phyloP scores from a whole-genome alignment of 345 rosid genomes.

The Boechera retrofracta region DNA sequence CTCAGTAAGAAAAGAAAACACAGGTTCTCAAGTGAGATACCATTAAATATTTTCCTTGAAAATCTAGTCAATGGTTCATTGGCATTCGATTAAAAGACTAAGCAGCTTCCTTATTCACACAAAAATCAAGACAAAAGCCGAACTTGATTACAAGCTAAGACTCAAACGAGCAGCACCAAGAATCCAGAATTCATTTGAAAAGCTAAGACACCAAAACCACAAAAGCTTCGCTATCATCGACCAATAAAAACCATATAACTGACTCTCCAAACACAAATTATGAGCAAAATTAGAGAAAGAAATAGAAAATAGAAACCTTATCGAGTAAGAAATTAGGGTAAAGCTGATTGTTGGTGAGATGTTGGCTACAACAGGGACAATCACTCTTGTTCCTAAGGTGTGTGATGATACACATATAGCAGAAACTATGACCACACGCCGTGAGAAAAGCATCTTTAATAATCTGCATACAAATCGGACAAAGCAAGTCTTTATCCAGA shows the following conservation, averaged over 20 bases:
- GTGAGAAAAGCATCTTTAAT: slow-evolving; percentile 97
- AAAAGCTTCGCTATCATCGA: neutral
- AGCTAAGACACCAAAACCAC: neutral
- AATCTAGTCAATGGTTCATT: slow-evolving; percentile 1
- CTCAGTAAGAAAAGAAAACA: neutral
- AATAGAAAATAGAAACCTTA: slow-evolving; percentile 56
- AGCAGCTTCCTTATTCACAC: neutral
- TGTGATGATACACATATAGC: slow-evolving; percentile 94
- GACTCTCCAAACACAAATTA: neutral
- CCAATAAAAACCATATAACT: neutral
- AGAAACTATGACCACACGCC: slow-evolving; percentile 95
- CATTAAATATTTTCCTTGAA: neutral
- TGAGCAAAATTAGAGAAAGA: slow-evolving; percentile 8
- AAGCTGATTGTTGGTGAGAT: slow-evolving; percentile 77
- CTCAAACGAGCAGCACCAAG: slow-evolving; percentile 8
- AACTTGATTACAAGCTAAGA: slow-evolving; percentile 8
- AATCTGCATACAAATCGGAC: slow-evolving; percentile 98
- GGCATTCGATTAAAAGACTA: slow-evolving; percentile 6
- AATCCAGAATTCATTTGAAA: neutral
- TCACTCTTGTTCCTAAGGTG: slow-evolving; percentile 92
- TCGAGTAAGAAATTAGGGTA: slow-evolving; percentile 89
- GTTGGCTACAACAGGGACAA: slow-evolving; percentile 92
- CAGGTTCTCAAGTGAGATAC: neutral
- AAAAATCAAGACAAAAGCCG: neutral
- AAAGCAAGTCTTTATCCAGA: slow-evolving; percentile 77